Evolutionary conservation across 2,329 filamentous ascomycete genomes (phyloP).

Genomic region (Penicillium crustosum): DNA sequence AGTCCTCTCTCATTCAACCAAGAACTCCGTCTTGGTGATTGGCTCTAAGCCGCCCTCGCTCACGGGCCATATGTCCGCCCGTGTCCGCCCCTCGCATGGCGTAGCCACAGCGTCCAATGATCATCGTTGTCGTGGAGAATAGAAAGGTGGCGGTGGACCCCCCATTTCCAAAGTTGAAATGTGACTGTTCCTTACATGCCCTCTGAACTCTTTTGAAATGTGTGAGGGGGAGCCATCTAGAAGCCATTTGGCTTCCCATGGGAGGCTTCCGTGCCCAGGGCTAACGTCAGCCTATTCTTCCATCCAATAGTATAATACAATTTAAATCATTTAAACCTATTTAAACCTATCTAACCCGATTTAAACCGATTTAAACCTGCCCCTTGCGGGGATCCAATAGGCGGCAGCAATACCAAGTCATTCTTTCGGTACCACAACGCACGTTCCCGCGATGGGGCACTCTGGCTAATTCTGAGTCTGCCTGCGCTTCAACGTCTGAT

Average conservation of each 20-base stretch:
- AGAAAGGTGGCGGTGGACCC: slow-evolving; percentile 20
- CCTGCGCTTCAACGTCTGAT: slow-evolving; percentile 2
- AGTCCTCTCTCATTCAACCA: slow-evolving; percentile 6
- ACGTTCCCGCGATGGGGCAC: neutral
- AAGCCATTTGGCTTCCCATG: neutral
- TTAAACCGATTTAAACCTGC: neutral
- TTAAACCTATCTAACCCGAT: no score
- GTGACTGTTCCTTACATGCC: slow-evolving; percentile 11
- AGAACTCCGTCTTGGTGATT: slow-evolving; percentile 12
- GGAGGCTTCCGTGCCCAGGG: neutral
- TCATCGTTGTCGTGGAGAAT: slow-evolving; percentile 13
- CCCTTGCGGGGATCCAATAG: neutral
- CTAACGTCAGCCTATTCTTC: neutral
- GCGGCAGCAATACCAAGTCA: neutral
- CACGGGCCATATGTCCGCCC: slow-evolving; percentile 29
- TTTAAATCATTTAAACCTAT: neutral
- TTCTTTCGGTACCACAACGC: neutral
- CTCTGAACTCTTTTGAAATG: slow-evolving; percentile 1
- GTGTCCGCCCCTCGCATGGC: slow-evolving; percentile 30
- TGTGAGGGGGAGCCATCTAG: neutral
- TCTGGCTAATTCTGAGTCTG: neutral
- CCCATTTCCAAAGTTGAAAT: slow-evolving; percentile 10
- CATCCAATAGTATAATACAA: neutral
- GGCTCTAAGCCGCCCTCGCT: slow-evolving; percentile 5
- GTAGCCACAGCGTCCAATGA: slow-evolving; percentile 20